These are phyloP conservation scores for Artemisia annua DNA, from an alignment of 129 eudicot genomes.

Conservation along the genomic window DNA sequence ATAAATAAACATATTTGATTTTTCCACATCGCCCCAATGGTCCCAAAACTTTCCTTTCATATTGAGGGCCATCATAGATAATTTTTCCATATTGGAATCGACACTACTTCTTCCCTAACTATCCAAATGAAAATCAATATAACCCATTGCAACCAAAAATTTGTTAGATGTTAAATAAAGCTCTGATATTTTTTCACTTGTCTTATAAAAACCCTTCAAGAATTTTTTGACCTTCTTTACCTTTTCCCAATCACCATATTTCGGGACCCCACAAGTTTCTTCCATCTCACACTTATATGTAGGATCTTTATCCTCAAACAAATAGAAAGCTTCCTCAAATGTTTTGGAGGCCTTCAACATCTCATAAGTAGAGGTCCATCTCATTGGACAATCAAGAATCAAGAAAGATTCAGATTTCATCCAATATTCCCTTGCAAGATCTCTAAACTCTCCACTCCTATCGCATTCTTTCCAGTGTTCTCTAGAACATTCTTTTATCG, in stretches of 20 bases:
- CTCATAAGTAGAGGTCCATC: conserved; percentile 15
- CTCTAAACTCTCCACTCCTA: not conserved
- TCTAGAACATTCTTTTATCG: not conserved
- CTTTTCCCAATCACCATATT: conserved; percentile 3
- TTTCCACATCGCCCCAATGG: conserved; percentile 17
- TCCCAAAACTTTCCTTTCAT: not conserved
- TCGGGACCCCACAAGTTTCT: not conserved
- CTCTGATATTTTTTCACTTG: not conserved
- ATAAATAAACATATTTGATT: conserved; percentile 24
- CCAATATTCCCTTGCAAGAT: too few relatives aligned
- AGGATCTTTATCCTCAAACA: not conserved
- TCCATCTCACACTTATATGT: not conserved
- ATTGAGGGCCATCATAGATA: not conserved
- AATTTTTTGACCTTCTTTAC: conserved; percentile 1
- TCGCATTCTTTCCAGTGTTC: not conserved
- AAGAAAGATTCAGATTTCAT: not conserved
- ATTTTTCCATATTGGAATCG: too few relatives aligned
- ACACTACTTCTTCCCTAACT: not conserved
- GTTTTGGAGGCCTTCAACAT: not conserved
- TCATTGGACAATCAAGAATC: conserved; percentile 5
- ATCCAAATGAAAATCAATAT: not conserved
- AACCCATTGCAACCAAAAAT: not conserved
- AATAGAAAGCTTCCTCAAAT: not conserved
- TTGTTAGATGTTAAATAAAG: conserved; percentile 4
- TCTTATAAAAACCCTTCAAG: not conserved